Conservation (phyloP, 2,329 filamentous ascomycete species). For the Lachnellula willkommii region DNA sequence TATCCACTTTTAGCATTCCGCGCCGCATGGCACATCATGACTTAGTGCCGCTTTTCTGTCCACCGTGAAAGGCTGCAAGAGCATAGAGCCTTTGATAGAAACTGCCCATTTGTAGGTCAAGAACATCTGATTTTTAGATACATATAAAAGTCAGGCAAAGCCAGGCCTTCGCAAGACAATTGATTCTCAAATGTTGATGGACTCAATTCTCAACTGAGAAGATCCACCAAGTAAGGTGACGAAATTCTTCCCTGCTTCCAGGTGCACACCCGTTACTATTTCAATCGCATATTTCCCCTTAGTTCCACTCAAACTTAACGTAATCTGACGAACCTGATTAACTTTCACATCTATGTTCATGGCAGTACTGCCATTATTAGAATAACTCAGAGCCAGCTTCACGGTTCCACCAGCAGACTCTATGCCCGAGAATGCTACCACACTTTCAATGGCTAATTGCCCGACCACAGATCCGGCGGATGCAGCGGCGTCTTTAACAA, state of each 20-base stretch:
- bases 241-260: conserved; percentile 10
- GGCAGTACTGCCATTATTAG: background rate
- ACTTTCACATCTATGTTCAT: conserved; percentile 1
- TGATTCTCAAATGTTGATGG: background rate
- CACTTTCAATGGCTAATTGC: background rate
- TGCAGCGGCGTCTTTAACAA: conserved; percentile 2
- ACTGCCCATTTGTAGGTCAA: no score
- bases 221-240: conserved; percentile 9
- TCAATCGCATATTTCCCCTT: conserved; percentile 1
- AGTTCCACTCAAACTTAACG: conserved; percentile 1
- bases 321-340: conserved; percentile 6
- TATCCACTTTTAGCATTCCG: background rate
- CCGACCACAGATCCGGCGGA: conserved; percentile 10
- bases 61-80: background rate
- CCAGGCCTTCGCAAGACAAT: no score
- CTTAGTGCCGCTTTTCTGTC: background rate
- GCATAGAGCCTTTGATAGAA: no score
- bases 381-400: conserved; percentile 5
- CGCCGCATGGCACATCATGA: no score
- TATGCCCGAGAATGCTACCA: conserved; percentile 10
- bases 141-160: no score
- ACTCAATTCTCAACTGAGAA: background rate
- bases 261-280: background rate
- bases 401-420: background rate
- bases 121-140: no score